phyloP scores from a whole-genome alignment of 2,329 filamentous ascomycete genomes.

The Pseudogymnoascus sp. region DNA sequence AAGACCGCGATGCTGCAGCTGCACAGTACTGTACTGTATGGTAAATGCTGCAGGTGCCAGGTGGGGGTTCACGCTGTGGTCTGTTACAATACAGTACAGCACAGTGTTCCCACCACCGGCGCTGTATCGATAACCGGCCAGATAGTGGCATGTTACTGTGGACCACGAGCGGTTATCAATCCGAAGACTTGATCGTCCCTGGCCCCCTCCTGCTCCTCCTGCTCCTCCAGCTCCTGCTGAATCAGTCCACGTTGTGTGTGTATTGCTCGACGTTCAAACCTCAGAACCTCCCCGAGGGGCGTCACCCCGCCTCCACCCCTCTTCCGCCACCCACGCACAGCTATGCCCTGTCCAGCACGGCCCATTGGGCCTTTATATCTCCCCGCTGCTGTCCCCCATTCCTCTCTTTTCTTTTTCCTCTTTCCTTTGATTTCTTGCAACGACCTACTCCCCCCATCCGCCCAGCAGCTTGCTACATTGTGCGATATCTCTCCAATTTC shows the following conservation, averaged over 20 bases:
- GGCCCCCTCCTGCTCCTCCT: neutral
- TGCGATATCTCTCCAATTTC: neutral
- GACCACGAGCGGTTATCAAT: neutral
- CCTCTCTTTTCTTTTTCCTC: neutral
- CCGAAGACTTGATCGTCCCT: neutral
- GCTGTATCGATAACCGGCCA: neutral
- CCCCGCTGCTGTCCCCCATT: neutral
- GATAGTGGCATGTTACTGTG: conserved; percentile 3
- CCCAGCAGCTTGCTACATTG: neutral
- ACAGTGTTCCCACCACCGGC: neutral
- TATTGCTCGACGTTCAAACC: conserved; percentile 8
- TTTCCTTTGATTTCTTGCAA: neutral
- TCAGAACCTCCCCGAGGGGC: neutral
- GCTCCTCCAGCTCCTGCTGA: neutral
- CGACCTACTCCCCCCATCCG: neutral
- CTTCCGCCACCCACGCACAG: neutral
- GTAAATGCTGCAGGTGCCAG: neutral
- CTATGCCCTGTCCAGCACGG: neutral
- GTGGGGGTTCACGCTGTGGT: neutral
- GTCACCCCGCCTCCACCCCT: conserved; percentile 3
- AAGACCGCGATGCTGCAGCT: neutral
- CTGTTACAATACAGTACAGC: neutral
- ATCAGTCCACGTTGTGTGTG: conserved; percentile 6
- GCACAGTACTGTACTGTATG: neutral
- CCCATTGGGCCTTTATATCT: conserved; percentile 7